Percentiles rank a stretch among this genome's conserved stretches.
Conservation (phyloP, 768 basidiomycete species). For the Asterophora lycoperdoides region DNA sequence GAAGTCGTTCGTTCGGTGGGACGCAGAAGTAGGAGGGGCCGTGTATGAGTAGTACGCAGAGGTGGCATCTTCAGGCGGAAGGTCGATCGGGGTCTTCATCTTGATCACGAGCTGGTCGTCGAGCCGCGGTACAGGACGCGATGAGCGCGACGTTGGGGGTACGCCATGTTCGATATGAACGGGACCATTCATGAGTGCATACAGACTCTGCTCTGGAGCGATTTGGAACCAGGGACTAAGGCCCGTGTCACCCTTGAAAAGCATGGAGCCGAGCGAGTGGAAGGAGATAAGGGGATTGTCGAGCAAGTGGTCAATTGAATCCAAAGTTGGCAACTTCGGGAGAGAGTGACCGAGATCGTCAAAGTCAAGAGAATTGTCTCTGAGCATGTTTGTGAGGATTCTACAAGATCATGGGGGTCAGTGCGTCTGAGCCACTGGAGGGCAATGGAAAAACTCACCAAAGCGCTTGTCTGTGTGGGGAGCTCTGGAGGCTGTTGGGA, state of each 20-base stretch:
- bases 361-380: not conserved
- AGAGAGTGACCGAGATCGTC: not conserved
- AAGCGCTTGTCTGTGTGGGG: too few relatives aligned
- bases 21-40: too few relatives aligned
- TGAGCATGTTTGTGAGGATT: not conserved
- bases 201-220: not conserved
- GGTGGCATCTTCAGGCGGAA: not conserved
- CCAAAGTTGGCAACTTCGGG: not conserved
- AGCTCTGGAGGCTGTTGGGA: too few relatives aligned
- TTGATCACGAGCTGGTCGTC: constrained; percentile 6
- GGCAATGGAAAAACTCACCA: not conserved
- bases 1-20: not conserved
- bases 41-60: too few relatives aligned
- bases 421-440: not conserved
- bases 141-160: too few relatives aligned
- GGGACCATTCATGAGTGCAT: not conserved
- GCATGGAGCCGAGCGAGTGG: constrained; percentile 2
- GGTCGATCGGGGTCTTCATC: constrained; percentile 9
- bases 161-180: not conserved
- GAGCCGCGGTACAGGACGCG: not conserved
- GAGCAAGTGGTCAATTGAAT: not conserved
- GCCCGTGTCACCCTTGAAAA: constrained; percentile 1
- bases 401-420: not conserved
- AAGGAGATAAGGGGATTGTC: not conserved
- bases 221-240: not conserved